phyloP scores from a whole-genome alignment of 768 basidiomycete species.

The Cytidiella melzeri region DNA sequence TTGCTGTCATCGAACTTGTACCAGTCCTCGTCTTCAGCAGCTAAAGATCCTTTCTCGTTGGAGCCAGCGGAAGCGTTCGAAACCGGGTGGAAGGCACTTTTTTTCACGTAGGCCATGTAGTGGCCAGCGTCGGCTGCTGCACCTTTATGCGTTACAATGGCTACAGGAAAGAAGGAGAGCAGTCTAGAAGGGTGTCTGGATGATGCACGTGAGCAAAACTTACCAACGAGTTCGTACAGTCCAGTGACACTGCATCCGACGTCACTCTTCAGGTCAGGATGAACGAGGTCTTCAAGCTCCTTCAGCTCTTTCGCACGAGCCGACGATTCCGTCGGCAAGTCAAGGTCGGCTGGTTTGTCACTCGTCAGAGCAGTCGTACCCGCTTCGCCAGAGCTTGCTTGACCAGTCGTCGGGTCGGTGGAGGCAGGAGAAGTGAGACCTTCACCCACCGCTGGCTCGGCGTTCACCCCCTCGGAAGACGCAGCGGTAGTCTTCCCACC shows the following conservation, averaged over 20 bases:
- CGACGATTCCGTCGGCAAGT: constrained; percentile 59
- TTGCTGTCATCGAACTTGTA: constrained; percentile 97
- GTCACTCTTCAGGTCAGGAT: constrained; percentile 57
- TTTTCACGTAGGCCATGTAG: constrained; percentile 90
- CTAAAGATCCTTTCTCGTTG: constrained; percentile 6
- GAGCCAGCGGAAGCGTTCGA: constrained; percentile 17
- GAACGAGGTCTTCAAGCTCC: constrained; percentile 60
- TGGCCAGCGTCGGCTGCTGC: constrained; percentile 92
- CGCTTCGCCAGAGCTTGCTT: constrained; percentile 13
- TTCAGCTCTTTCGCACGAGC: constrained; percentile 59
- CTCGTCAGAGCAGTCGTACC: constrained; percentile 3
- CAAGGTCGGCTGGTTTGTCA: constrained; percentile 27
- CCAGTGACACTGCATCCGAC: constrained; percentile 72
- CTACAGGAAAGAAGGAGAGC: constrained; percentile 31
- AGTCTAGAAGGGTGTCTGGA: constrained; percentile 1
- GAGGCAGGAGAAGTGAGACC: constrained; percentile 46
- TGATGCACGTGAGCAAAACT: too few species aligned
- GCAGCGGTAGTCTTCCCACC: constrained; percentile 36
- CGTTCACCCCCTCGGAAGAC: constrained; percentile 12
- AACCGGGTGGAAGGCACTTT: constrained; percentile 53
- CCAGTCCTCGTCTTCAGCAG: constrained; percentile 79
- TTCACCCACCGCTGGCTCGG: constrained; percentile 28
- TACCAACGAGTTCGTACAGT: constrained; percentile 88
- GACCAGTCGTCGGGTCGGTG: constrained; percentile 16
- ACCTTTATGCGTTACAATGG: constrained; percentile 96